Base-by-base conservation (phyloP, 148 eudicot genomes). In the Rhododendron molle region DNA sequence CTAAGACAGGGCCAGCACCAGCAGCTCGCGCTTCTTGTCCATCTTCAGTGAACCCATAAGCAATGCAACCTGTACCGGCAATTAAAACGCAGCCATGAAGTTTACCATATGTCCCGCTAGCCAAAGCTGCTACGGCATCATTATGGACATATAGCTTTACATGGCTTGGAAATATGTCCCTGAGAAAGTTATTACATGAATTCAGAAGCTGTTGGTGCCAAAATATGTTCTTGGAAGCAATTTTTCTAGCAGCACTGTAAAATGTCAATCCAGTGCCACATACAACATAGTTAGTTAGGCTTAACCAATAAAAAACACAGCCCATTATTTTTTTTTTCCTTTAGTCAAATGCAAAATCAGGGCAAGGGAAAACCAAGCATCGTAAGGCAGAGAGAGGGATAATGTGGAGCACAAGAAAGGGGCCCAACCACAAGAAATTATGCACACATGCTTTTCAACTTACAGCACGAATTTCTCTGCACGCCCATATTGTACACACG, bases 41-140 rank as follows among this genome's bases (percentile, higher is more conserved):
- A 83, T 93, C 94, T 87, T 95, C 93, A 56, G 91, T 87, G 84
- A 92, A 87, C 80, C 96, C 98, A 92, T 93, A 95, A 90, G 98
- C 88, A 88, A 95, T 93, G 89, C 95, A 88, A 85, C 98, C 96
- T 72, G 98, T 95, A 43, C 98, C 98, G 62, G 96, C 92, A 71
- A 95, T 95, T 79, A 95, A 87, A 85, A 95, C 95, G 83, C 98
- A 93, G 38, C 98, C 98, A 86, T 95, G 94, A 86, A 93, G 98
- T 88, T 92, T 93, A 88, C 98, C 98, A 92, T 90, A 90, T 62
- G 98, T 93, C 88, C 98, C 98, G 87, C 98, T 95, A 78, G 95
- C 98, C 86, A 95, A 91, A 85, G 96, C 98, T 84, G 95, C 96
- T 81, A 93, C 93, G 71, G 98, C 96, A 89, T 95, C 98, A 92